Evolutionary conservation across 257 asterid genomes (phyloP).

Genomic region (Lithospermum erythrorhizon): DNA sequence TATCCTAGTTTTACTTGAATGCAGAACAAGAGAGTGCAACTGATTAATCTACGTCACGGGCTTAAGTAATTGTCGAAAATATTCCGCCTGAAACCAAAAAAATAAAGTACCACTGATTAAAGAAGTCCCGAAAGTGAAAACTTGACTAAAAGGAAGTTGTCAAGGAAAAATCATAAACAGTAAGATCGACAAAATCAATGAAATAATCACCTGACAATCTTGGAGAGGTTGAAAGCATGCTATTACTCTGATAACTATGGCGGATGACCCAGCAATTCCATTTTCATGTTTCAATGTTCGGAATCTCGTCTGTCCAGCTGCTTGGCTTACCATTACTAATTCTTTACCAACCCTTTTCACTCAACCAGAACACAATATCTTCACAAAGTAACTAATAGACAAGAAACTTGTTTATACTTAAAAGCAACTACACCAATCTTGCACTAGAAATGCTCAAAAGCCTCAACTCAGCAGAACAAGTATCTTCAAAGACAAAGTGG

Average conservation of each 20-base stretch:
- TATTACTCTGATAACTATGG: constrained; percentile 66
- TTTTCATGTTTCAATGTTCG: constrained; percentile 66
- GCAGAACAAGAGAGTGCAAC: constrained; percentile 14
- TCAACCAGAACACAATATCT: no score
- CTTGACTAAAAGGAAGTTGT: neutral
- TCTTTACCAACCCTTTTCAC: no score
- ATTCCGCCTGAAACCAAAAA: constrained; percentile 35
- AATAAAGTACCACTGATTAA: constrained; percentile 19
- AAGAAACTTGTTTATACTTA: no score
- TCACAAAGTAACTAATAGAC: no score
- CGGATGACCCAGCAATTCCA: constrained; percentile 62
- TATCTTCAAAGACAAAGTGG: no score
- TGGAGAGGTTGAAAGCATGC: constrained; percentile 49
- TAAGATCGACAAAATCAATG: neutral
- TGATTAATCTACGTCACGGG: constrained; percentile 73
- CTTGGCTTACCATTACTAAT: constrained; percentile 94
- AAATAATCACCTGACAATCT: constrained; percentile 36
- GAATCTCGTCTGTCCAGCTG: constrained; percentile 64
- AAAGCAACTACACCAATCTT: no score
- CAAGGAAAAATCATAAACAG: neutral
- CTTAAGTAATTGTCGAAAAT: constrained; percentile 34
- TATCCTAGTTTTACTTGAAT: constrained; percentile 48
- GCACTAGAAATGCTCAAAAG: no score
- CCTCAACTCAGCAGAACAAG: no score
- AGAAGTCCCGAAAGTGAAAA: constrained; percentile 3